A percentile compares a stretch with the other conserved stretches of the same genome.
phyloP scores from a whole-genome alignment of 192 early-diverging fungal species.

The Linnemannia schmuckeri region DNA sequence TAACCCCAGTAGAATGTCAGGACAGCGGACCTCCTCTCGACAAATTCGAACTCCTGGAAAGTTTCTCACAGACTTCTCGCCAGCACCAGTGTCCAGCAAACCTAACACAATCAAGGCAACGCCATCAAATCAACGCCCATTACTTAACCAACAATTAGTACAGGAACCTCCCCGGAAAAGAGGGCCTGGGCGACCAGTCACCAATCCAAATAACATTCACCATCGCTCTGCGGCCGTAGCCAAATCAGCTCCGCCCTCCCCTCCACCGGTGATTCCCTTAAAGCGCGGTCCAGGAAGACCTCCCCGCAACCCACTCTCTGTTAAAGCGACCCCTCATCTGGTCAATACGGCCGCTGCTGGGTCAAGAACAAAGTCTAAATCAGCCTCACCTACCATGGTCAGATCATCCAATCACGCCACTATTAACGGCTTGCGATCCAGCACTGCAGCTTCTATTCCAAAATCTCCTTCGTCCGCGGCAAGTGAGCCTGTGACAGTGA shows the following conservation, averaged over 20 bases:
- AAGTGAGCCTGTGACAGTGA: not conserved
- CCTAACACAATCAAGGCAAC: conserved; percentile 11
- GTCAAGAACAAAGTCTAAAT: conserved; percentile 28
- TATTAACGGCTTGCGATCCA: not conserved
- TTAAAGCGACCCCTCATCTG: conserved; percentile 7
- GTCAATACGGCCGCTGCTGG: not conserved
- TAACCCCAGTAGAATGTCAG: not conserved
- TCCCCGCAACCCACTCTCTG: conserved; percentile 34
- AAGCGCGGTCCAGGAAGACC: conserved; percentile 57
- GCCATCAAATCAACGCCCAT: conserved; percentile 36
- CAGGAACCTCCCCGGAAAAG: conserved; percentile 9
- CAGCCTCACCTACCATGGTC: conserved; percentile 37
- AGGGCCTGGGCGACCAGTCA: conserved; percentile 35
- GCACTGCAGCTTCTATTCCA: conserved; percentile 12
- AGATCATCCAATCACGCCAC: conserved; percentile 3
- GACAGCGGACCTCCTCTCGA: conserved; percentile 33
- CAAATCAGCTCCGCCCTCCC: conserved; percentile 1
- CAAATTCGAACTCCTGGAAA: conserved; percentile 34
- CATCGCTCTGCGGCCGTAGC: not conserved
- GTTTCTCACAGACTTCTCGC: not conserved
- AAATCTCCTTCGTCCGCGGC: conserved; percentile 5
- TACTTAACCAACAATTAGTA: conserved; percentile 19
- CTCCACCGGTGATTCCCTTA: conserved; percentile 27
- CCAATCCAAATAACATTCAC: not conserved
- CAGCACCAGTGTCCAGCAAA: not conserved